Base-by-base conservation (phyloP, 2,329 filamentous ascomycete genomes). In the Aspergillus sp. region DNA sequence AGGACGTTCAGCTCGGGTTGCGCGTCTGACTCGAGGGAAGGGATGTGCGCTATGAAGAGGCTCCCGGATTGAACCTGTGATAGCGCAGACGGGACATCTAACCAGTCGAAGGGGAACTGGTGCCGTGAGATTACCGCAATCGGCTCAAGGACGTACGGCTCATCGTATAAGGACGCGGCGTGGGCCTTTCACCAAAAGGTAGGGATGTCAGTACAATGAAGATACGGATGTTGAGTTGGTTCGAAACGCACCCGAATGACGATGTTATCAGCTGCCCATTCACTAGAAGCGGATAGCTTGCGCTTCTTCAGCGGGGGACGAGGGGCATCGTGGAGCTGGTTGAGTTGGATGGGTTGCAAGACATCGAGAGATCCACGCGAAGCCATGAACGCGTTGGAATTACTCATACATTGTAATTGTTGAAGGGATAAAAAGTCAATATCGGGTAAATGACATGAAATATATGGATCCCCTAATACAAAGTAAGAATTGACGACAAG, bases 11-110 rank as follows among this genome's bases (percentile, higher is more conserved):
- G 67, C 49, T 72, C 70, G 6, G 45, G 7, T 6, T 45, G 43
- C 4, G 46, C 6, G 2, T 51, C 46, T 6, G 44, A 35, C 61
- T 78, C 74, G 3, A 78, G 64, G 3, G 64, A 58, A 12, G 70
- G 68, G 24, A 77, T 75, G 51, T 77, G 68, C 2, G 74, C 71
- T 6, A 67, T 58, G 57, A 78, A 78, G 8, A 78, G 60, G 45
- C 70, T 73, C 4, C 73, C 71, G 2, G 70, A 62, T 11, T 72
- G 70, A 2, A 73, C 62, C 6, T 68, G 66, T 0, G 68, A 64
- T 9, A 65, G 58, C 4, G 62, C 58, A n/a, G 68, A 68, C 0
- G 65, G 59, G 3, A 62, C 58, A 51, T 78, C 74, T 14, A 78
- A 66, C 75, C 75, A 78, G 54, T 71, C 70, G 6, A 78, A 62